phyloP scores from a whole-genome alignment of 768 basidiomycete species.

The Daedalea quercina region DNA sequence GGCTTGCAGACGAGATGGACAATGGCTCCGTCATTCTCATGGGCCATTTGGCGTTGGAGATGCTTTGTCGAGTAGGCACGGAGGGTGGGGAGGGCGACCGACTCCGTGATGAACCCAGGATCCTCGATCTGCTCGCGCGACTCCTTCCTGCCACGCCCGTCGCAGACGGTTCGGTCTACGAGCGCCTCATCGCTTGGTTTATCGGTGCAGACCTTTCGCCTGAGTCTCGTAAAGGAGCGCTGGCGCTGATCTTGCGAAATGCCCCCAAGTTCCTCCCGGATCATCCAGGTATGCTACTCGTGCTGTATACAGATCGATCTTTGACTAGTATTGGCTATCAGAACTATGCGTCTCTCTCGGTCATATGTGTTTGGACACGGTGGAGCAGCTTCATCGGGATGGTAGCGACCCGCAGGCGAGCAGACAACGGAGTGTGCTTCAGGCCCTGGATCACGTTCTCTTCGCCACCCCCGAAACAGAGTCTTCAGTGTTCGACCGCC shows the following conservation, averaged over 20 bases:
- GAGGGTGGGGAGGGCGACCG: background rate
- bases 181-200: background rate
- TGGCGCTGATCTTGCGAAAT: background rate
- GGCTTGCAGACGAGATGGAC: too few species aligned
- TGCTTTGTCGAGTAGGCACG: background rate
- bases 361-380: background rate
- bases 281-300: background rate
- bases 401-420: background rate
- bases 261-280: background rate
- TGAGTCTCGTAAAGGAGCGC: background rate
- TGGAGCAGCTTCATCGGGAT: background rate
- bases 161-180: background rate
- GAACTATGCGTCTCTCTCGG: background rate
- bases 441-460: background rate
- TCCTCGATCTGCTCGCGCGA: background rate
- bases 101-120: background rate
- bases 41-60: background rate
- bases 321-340: background rate
- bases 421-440: background rate
- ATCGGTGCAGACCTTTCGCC: background rate
- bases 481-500: background rate
- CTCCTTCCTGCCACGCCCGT: background rate
- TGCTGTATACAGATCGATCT: background rate
- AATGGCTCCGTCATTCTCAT: background rate
- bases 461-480: background rate